Conservation (phyloP, 73 alveolate genomes). For the Blepharisma stoltei region DNA sequence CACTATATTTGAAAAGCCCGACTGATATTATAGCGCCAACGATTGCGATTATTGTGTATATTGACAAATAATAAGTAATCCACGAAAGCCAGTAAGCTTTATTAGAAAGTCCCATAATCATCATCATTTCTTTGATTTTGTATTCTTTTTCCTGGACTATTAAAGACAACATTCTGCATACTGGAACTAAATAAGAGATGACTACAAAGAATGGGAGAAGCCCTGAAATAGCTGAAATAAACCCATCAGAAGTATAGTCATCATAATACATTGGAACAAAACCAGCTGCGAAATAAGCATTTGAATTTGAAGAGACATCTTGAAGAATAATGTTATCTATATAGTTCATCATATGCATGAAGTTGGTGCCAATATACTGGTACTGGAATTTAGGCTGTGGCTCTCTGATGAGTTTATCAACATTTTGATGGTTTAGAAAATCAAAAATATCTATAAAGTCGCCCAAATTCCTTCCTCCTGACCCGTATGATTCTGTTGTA, state of each 20-base stretch:
- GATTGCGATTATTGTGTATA: conserved; percentile 70
- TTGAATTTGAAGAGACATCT: neutral
- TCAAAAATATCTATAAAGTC: too few species aligned
- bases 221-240: conserved; percentile 20
- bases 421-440: too few species aligned
- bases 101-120: conserved; percentile 95
- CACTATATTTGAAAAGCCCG: conserved; percentile 47
- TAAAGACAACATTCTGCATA: conserved; percentile 22
- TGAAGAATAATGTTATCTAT: conserved; percentile 25
- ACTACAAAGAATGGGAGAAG: conserved; percentile 27
- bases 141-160: conserved; percentile 81
- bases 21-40: conserved; percentile 56
- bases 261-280: conserved; percentile 34
- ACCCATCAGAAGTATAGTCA: conserved; percentile 29
- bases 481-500: too few species aligned
- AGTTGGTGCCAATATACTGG: too few species aligned
- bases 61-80: conserved; percentile 72
- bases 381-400: too few species aligned
- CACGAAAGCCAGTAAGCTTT: conserved; percentile 87
- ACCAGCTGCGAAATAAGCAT: conserved; percentile 28
- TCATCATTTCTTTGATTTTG: conserved; percentile 96
- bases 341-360: neutral
- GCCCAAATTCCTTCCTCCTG: too few species aligned
- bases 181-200: conserved; percentile 26
- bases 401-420: too few species aligned